Evolutionary conservation across 441 rosid species (phyloP).

Genomic region (Pelargonium australe): DNA sequence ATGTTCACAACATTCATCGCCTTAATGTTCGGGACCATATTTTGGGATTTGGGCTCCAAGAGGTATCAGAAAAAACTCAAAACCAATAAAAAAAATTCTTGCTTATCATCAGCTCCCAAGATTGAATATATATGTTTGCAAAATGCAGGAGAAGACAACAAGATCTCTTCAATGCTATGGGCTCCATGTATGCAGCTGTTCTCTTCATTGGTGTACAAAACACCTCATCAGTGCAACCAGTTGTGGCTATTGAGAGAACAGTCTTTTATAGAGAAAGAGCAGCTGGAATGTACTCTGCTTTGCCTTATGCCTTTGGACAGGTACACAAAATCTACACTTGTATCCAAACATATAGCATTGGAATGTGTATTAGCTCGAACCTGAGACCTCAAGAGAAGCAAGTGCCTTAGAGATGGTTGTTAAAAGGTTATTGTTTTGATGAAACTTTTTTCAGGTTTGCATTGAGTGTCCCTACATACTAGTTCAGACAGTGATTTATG

Average conservation of each 20-base stretch:
- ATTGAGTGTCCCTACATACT: constrained; percentile 4
- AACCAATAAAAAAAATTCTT: no score
- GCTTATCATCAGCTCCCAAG: no score
- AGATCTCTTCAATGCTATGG: constrained; percentile 59
- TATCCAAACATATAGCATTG: no score
- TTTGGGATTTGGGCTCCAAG: constrained; percentile 68
- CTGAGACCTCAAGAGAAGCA: no score
- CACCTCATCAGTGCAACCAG: constrained; percentile 49
- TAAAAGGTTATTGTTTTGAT: no score
- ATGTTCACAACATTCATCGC: constrained; percentile 55
- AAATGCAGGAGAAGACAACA: constrained; percentile 29
- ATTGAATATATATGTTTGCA: background rate
- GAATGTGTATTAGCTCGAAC: no score
- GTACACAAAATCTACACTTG: constrained; percentile 21
- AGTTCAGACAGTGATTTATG: background rate
- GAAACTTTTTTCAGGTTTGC: background rate
- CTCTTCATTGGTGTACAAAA: constrained; percentile 64
- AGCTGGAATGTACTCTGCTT: constrained; percentile 80
- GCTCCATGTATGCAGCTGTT: constrained; percentile 64
- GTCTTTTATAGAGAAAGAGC: constrained; percentile 72
- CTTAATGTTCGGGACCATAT: constrained; percentile 67
- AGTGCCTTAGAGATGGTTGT: no score
- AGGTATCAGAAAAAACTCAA: constrained; percentile 29
- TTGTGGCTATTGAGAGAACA: constrained; percentile 49
- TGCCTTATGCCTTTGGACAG: constrained; percentile 68